Base-by-base conservation (phyloP, 2,329 filamentous ascomycete species). In the Xylaria hypoxylon region DNA sequence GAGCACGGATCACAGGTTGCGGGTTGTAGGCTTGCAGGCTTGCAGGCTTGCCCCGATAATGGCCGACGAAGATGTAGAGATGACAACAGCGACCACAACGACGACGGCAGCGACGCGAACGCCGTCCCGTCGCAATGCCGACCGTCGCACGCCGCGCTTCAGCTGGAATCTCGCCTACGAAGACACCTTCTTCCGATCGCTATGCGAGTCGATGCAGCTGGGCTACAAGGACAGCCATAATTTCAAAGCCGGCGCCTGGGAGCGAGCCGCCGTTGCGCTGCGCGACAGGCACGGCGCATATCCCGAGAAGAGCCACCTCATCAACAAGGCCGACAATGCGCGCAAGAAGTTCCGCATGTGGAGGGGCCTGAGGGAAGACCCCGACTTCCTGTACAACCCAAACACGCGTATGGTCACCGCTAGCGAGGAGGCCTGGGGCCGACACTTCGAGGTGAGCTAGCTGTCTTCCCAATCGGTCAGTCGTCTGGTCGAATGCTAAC, bases 261-360 rank as follows among this genome's bases (percentile, higher is more conserved):
- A 88, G 63, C 84, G 85, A 69, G 86, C 86, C 51, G 82, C 83
- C 62, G 79, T 81, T 52, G 85, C 85, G 35, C 77, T 89, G 61
- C 82, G 85, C 77, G 84, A 86, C 33, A 82, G 82, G 60, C 86
- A 88, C 72, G 80, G 80, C 72, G 85, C 86, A 51, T 87, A 82
- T 68, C 85, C 86, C n/a, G 83, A 86, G 68, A 88, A 88, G 78
- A 84, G 82, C 71, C 86, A 89, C 61, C 83, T 89, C 40, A 87
- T 89, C 76, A 89, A 89, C 79, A 89, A 89, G 78, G 87, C 85
- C 69, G 86, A 89, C 77, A 89, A 89, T 76, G 86, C 86, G 65
- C 82, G 86, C 57, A 89, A 89, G 76, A 85, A 86, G 72, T 89
- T 88, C 68, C 84, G 86, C n/a, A 79, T 88, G 59, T 89, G 86